Evolutionary conservation across 2,329 filamentous ascomycete species (phyloP).

Genomic region (Fusarium sp.): DNA sequence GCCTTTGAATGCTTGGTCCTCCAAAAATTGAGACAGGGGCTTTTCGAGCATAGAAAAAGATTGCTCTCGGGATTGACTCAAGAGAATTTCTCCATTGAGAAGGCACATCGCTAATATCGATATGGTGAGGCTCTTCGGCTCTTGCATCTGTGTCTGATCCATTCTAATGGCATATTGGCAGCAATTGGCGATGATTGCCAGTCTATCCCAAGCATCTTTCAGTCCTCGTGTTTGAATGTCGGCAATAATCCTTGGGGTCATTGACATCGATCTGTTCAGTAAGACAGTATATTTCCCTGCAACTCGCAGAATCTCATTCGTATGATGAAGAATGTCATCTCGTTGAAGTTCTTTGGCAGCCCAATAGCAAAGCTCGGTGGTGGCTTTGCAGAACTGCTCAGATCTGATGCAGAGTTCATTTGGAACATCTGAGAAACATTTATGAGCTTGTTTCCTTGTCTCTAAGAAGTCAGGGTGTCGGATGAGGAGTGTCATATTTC

Average conservation of each 20-base stretch:
- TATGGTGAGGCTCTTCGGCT: not conserved
- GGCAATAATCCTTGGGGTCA: not conserved
- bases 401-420: not conserved
- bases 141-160: not conserved
- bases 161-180: not conserved
- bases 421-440: not conserved
- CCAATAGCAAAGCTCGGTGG: not conserved
- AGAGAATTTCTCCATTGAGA: slow-evolving; percentile 1
- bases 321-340: not conserved
- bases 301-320: not conserved
- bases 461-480: not conserved
- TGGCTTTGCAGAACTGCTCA: not conserved
- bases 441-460: not conserved
- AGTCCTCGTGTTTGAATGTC: not conserved
- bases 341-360: not conserved
- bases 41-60: not conserved
- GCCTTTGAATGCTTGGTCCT: not conserved
- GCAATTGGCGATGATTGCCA: slow-evolving; percentile 12
- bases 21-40: not conserved
- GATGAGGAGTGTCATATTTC: not conserved
- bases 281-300: not conserved
- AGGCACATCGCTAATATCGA: slow-evolving; percentile 6
- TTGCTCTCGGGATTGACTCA: not conserved
- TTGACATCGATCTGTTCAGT: not conserved
- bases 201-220: not conserved